Percentiles rank a stretch among this genome's conserved stretches.
phyloP scores from a whole-genome alignment of 768 basidiomycete species.

The Albatrellus ellisii region DNA sequence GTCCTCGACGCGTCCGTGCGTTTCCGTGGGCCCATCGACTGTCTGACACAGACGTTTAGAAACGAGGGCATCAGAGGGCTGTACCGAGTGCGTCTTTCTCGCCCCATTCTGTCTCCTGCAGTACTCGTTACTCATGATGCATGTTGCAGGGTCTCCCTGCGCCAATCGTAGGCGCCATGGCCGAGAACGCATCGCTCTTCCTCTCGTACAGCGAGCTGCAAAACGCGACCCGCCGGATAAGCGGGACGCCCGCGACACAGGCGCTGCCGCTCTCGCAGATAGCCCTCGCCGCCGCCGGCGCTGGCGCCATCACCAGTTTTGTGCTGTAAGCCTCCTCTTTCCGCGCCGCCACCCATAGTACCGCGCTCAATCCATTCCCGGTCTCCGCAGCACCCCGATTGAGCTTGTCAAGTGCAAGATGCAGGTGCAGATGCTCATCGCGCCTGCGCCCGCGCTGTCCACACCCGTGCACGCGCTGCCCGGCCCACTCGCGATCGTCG shows the following conservation, averaged over 20 bases:
- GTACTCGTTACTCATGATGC: not conserved
- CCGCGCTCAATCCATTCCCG: not conserved
- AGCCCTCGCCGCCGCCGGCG: conserved; percentile 72
- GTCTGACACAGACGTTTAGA: conserved; percentile 66
- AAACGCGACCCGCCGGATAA: conserved; percentile 36
- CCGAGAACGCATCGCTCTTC: conserved; percentile 84
- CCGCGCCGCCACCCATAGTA: too few species aligned
- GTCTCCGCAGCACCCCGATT: conserved; percentile 63
- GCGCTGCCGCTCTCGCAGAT: conserved; percentile 56
- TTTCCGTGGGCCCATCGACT: conserved; percentile 83
- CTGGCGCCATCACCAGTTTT: conserved; percentile 79
- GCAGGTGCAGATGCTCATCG: conserved; percentile 84
- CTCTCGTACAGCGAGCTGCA: conserved; percentile 73
- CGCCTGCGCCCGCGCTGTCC: conserved; percentile 14
- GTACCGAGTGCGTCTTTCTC: conserved; percentile 54
- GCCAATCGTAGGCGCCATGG: conserved; percentile 85
- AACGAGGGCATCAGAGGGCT: conserved; percentile 77
- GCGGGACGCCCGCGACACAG: conserved; percentile 21
- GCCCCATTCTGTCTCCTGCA: not conserved
- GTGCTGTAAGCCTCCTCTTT: conserved; percentile 48
- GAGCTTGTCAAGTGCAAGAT: conserved; percentile 96
- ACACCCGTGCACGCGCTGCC: conserved; percentile 29
- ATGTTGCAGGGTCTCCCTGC: conserved; percentile 62
- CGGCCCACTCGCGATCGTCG: conserved; percentile 62
- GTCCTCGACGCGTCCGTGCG: conserved; percentile 56